Evolutionary conservation across 2,329 filamentous ascomycete genomes (phyloP).

Genomic region (Paecilomyces sp.): DNA sequence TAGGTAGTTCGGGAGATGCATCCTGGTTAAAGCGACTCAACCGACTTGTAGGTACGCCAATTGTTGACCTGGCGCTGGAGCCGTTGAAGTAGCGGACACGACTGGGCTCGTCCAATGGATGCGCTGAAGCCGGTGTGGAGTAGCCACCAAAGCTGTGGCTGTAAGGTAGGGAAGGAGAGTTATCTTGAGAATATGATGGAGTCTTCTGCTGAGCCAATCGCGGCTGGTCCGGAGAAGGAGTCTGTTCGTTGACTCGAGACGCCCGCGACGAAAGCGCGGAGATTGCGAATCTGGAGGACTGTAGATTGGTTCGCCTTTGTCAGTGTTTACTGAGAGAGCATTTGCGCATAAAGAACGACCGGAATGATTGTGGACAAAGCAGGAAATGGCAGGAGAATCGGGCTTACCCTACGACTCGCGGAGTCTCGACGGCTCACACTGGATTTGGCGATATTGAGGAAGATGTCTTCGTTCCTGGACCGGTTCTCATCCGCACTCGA

Average conservation of each 20-base stretch:
- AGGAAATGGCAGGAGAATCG: neutral
- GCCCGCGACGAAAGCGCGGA: conserved; percentile 29
- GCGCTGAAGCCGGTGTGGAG: conserved; percentile 26
- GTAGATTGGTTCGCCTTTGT: conserved; percentile 6
- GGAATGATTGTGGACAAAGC: neutral
- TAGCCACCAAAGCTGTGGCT: conserved; percentile 11
- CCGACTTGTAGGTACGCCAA: conserved; percentile 29
- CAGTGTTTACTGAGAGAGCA: conserved; percentile 7
- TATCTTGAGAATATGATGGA: conserved; percentile 28
- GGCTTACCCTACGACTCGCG: conserved; percentile 29
- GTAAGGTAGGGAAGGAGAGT: conserved; percentile 22
- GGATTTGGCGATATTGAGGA: conserved; percentile 39
- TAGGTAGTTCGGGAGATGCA: conserved; percentile 21
- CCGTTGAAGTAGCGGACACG: conserved; percentile 26
- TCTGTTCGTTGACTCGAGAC: conserved; percentile 23
- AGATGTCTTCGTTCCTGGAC: conserved; percentile 37
- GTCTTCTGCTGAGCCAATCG: conserved; percentile 23
- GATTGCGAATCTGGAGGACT: conserved; percentile 30
- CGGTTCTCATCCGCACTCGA: conserved; percentile 29
- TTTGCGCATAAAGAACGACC: neutral
- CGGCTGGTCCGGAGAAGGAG: conserved; percentile 28
- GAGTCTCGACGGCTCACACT: conserved; percentile 32
- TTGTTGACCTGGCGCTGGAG: conserved; percentile 26
- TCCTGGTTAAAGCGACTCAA: conserved; percentile 30
- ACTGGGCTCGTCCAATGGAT: conserved; percentile 31